Conservation (phyloP, 495 filamentous ascomycete genomes). For the Podospora pseudopauciseta region DNA sequence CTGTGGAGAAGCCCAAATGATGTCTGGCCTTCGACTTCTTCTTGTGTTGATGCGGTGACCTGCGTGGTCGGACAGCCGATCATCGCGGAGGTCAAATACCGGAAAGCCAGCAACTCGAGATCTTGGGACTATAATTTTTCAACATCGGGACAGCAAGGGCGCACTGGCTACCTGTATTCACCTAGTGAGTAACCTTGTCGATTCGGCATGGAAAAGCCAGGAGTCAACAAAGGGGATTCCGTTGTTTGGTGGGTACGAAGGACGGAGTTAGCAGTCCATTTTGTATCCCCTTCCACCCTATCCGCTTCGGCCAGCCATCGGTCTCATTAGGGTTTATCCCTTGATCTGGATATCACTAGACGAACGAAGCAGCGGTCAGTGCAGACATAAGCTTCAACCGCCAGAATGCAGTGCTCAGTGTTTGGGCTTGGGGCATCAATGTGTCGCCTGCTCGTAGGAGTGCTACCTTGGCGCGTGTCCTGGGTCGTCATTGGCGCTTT, state of each 20-base stretch:
- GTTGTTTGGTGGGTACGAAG: neutral
- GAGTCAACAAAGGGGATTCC: neutral
- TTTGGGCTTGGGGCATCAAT: neutral
- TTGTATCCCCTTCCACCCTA: neutral
- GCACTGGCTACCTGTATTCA: neutral
- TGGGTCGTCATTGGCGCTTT: neutral
- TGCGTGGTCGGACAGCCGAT: neutral
- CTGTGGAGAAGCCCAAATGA: constrained; percentile 15
- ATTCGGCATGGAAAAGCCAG: neutral
- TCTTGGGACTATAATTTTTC: neutral
- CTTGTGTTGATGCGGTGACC: neutral
- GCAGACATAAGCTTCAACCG: neutral
- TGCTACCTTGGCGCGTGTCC: neutral
- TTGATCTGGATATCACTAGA: neutral
- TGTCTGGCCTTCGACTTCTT: constrained; percentile 14
- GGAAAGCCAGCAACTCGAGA: neutral
- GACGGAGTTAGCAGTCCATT: neutral
- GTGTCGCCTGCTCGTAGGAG: neutral
- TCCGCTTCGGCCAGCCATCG: neutral
- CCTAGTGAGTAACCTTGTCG: neutral
- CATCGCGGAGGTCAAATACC: neutral
- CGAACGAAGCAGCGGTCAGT: neutral
- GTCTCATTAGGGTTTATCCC: neutral
- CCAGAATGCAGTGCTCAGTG: neutral
- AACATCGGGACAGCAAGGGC: neutral